Evolutionary conservation across 2,329 filamentous ascomycete species (phyloP).

Genomic region (Nemania abortiva): DNA sequence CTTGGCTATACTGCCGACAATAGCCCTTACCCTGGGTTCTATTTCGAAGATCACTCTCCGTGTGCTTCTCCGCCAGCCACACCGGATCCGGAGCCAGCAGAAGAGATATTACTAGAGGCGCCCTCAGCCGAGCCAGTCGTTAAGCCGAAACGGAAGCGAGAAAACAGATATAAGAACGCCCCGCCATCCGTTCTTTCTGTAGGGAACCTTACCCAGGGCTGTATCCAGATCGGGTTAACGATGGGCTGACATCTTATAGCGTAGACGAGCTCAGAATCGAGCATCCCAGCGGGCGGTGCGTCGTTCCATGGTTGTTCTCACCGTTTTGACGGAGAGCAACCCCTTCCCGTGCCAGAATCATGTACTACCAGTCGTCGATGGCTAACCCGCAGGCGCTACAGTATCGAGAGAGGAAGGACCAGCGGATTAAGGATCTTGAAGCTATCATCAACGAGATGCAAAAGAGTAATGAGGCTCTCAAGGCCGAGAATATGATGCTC

Average conservation of each 20-base stretch:
- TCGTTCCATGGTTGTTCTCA: neutral
- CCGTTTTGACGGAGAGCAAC: neutral
- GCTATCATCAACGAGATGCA: constrained; percentile 65
- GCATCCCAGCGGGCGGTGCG: constrained; percentile 66
- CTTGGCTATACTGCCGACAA: too few relatives aligned
- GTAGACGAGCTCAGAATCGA: constrained; percentile 70
- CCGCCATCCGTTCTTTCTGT: constrained; percentile 63
- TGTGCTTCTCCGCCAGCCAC: neutral
- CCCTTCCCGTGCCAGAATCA: neutral
- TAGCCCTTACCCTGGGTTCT: too few relatives aligned
- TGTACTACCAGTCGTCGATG: neutral
- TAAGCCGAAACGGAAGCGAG: constrained; percentile 62
- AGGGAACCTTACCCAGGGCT: constrained; percentile 42
- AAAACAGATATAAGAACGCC: constrained; percentile 66
- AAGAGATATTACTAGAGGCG: neutral
- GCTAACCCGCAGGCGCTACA: constrained; percentile 1
- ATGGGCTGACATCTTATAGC: constrained; percentile 53
- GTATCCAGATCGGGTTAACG: constrained; percentile 1
- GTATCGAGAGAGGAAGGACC: constrained; percentile 73
- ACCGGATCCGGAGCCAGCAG: neutral
- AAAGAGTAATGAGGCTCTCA: constrained; percentile 66
- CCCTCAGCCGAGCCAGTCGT: constrained; percentile 41
- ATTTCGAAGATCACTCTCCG: too few relatives aligned
- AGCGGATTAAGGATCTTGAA: constrained; percentile 74
- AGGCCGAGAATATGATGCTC: neutral